phyloP scores from a whole-genome alignment of 2,329 filamentous ascomycete genomes.

The Paracamarosporium sp. region DNA sequence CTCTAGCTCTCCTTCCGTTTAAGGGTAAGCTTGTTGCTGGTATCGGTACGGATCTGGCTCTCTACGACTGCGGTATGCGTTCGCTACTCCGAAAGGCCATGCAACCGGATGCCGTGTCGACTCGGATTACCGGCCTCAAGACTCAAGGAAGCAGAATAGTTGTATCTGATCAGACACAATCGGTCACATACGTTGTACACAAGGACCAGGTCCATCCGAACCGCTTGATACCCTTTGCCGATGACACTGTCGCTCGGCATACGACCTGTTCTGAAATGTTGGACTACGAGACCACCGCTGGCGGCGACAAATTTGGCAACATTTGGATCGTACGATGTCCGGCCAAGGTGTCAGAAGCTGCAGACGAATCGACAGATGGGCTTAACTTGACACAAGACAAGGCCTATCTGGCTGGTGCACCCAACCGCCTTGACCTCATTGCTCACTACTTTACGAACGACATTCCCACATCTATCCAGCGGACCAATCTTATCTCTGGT shows the following conservation, averaged over 20 bases:
- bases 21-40: conserved; percentile 90
- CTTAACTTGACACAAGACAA: conserved; percentile 91
- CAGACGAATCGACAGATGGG: conserved; percentile 90
- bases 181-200: conserved; percentile 90
- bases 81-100: conserved; percentile 93
- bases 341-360: conserved; percentile 82
- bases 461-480: conserved; percentile 87
- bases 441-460: conserved; percentile 91
- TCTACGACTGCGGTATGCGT: conserved; percentile 93
- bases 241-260: conserved; percentile 89
- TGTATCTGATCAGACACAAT: conserved; percentile 91
- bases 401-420: conserved; percentile 86
- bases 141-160: conserved; percentile 91
- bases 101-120: conserved; percentile 72
- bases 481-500: conserved; percentile 87
- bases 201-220: conserved; percentile 80
- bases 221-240: conserved; percentile 88
- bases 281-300: conserved; percentile 94
- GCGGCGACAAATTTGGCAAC: conserved; percentile 98
- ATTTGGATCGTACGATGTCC: conserved; percentile 91
- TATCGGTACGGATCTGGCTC: conserved; percentile 78
- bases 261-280: conserved; percentile 92
- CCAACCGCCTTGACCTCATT: conserved; percentile 83
- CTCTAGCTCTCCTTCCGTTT: conserved; percentile 89
- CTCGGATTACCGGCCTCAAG: conserved; percentile 86